phyloP scores from a whole-genome alignment of 202 grass and related monocot species.

The Alloteropsis angusta region DNA sequence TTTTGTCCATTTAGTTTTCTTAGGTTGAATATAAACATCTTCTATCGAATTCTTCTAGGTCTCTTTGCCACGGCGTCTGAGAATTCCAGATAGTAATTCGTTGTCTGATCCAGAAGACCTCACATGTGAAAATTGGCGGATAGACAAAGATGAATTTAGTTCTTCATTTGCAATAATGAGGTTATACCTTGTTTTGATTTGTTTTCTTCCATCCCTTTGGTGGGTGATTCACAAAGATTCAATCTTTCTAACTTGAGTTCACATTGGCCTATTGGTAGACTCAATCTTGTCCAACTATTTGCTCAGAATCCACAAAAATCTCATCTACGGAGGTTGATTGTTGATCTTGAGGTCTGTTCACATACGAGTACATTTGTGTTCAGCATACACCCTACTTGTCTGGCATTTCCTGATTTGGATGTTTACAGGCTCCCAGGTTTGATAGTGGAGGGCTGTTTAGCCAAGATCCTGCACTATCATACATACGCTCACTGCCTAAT shows the following conservation, averaged over 20 bases:
- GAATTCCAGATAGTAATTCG: slow-evolving; percentile 63
- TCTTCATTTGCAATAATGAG: slow-evolving; percentile 91
- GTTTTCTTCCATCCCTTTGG: not conserved
- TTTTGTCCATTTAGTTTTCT: slow-evolving; percentile 2
- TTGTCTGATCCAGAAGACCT: slow-evolving; percentile 51
- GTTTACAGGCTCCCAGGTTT: slow-evolving; percentile 75
- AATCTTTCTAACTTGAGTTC: slow-evolving; percentile 25
- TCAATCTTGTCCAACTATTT: slow-evolving; percentile 83
- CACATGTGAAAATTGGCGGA: slow-evolving; percentile 54
- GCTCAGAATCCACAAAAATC: slow-evolving; percentile 45
- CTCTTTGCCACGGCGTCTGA: slow-evolving; percentile 62
- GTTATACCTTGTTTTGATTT: slow-evolving; percentile 35
- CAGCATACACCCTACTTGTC: slow-evolving; percentile 7
- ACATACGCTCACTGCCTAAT: slow-evolving; percentile 56
- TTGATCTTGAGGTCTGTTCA: slow-evolving; percentile 71
- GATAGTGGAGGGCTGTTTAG: slow-evolving; percentile 77
- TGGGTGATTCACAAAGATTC: not conserved
- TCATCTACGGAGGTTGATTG: slow-evolving; percentile 64
- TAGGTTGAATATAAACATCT: slow-evolving; percentile 13
- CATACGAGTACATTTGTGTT: slow-evolving; percentile 3
- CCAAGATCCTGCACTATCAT: slow-evolving; percentile 85
- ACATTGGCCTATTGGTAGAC: slow-evolving; percentile 34
- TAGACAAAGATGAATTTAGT: slow-evolving; percentile 80
- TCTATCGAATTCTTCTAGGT: slow-evolving; percentile 41
- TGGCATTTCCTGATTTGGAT: slow-evolving; percentile 24